Percentiles rank a stretch among this genome's conserved stretches.
Evolutionary conservation across 768 basidiomycete species (phyloP).

Genomic region (Podaxis sp.): DNA sequence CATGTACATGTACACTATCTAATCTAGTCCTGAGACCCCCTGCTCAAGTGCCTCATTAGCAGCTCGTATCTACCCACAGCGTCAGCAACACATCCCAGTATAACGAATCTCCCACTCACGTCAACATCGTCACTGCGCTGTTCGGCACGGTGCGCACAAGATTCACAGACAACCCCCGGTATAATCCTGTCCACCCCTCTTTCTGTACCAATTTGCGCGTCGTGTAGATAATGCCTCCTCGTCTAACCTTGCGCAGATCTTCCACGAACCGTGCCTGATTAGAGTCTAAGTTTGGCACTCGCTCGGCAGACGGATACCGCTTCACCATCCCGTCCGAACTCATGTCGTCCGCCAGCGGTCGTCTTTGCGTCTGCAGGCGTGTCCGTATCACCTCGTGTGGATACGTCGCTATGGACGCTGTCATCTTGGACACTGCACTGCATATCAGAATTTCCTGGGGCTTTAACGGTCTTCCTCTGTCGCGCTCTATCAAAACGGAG

Average conservation of each 20-base stretch:
- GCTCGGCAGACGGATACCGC: slow-evolving; percentile 33
- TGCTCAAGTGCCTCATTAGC: slow-evolving; percentile 51
- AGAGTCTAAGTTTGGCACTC: slow-evolving; percentile 8
- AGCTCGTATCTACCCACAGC: slow-evolving; percentile 43
- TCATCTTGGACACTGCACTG: slow-evolving; percentile 94
- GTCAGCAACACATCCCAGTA: slow-evolving; percentile 3
- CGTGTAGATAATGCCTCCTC: slow-evolving; percentile 72
- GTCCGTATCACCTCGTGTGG: slow-evolving; percentile 99
- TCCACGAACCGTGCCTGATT: slow-evolving; percentile 16
- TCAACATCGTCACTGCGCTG: slow-evolving; percentile 93
- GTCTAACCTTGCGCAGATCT: slow-evolving; percentile 16
- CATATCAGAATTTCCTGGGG: slow-evolving; percentile 78
- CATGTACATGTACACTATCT: slow-evolving; percentile 1
- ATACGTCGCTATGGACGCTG: slow-evolving; percentile 92
- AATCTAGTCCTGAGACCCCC: slow-evolving; percentile 26
- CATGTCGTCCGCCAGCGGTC: slow-evolving; percentile 58
- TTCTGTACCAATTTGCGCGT: slow-evolving; percentile 69
- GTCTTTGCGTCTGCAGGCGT: slow-evolving; percentile 85
- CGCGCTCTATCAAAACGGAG: slow-evolving; percentile 34
- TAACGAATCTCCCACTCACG: slow-evolving; percentile 47
- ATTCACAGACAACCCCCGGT: slow-evolving; percentile 93
- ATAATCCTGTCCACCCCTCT: slow-evolving; percentile 89
- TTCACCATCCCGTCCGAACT: slow-evolving; percentile 65
- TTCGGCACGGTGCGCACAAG: slow-evolving; percentile 94
- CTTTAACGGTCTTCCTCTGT: slow-evolving; percentile 49